Evolutionary conservation across 129 eudicot species (phyloP), one percentile per base, ranked within the genome.

Genomic region (Rutidosis leptorrhynchoides): DNA sequence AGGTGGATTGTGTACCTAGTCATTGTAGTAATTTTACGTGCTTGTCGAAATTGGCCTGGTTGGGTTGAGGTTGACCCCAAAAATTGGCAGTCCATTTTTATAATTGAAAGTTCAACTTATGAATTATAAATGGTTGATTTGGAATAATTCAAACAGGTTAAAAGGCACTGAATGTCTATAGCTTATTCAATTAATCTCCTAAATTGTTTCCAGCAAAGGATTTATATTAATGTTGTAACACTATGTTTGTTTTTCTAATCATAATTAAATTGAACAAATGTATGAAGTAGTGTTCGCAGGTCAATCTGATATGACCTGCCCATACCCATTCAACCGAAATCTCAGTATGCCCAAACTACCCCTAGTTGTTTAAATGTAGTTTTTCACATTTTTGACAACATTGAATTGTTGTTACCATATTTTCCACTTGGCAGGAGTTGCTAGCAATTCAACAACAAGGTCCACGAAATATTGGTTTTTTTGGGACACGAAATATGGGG

Each of bases 381-480:
- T n/a, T n/a, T n/a, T n/a, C n/a, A n/a, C n/a, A n/a, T n/a, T n/a
- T n/a, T n/a, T 1, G 35, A 43, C 23, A 11, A 8, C 29, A 11
- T 56, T 40, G 64, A 12, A 14, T 54, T 55, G 37, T 29, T 65
- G 54, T 71, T 54, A 65, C 32, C 26, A 24, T 46, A 27, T 14
- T 65, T 16, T 40, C 55, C 37, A 65, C 52, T 25, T 69, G 59
- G 61, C 86, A 93, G 98, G 98, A 93, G 70, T 79, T 93, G 14
- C 84, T 93, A 56, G 98, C 98, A 55, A 93, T 93, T 60, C 98
- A 93, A 70, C 98, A 93, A 78, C 91, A 88, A 93, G 98, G 98
- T 28, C 98, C 98, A 59, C 74, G 98, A 55, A 52, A 83, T 33
- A 93, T 93, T 59, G 98, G 98, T 23, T 93, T 93, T 70, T 93